These are phyloP conservation scores for Lotmaria passim DNA, from an alignment of 208 protist species.

Conservation along the genomic window DNA sequence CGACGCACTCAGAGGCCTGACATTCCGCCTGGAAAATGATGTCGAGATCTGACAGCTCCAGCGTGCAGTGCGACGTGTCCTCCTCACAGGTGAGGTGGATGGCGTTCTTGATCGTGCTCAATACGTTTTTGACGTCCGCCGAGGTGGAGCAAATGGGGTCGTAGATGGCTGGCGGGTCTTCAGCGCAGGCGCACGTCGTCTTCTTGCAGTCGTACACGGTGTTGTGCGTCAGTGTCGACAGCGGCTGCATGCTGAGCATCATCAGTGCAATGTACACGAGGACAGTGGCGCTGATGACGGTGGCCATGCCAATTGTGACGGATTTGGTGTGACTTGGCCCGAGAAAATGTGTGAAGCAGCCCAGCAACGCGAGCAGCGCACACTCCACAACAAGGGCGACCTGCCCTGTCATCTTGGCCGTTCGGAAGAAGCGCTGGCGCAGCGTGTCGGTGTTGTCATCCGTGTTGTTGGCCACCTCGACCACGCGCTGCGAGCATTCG, in stretches of 20 bases:
- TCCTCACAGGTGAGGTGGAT: slow-evolving; percentile 58
- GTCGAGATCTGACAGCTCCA: slow-evolving; percentile 63
- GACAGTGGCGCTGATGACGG: slow-evolving; percentile 39
- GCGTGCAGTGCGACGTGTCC: slow-evolving; percentile 38
- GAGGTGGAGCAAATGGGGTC: slow-evolving; percentile 72
- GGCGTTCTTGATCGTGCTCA: slow-evolving; percentile 66
- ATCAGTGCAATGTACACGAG: slow-evolving; percentile 68
- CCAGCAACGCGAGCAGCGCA: slow-evolving; percentile 49
- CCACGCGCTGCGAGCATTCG: slow-evolving; percentile 57
- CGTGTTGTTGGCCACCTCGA: slow-evolving; percentile 12
- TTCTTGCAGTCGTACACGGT: slow-evolving; percentile 72
- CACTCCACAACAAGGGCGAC: slow-evolving; percentile 61
- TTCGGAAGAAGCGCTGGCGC: slow-evolving; percentile 39
- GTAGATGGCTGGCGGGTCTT: slow-evolving; percentile 65
- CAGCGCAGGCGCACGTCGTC: slow-evolving; percentile 68
- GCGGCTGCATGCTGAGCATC: slow-evolving; percentile 60
- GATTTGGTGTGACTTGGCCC: slow-evolving; percentile 38
- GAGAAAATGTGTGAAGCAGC: slow-evolving; percentile 43
- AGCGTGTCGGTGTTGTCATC: slow-evolving; percentile 17
- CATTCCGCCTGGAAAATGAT: slow-evolving; percentile 77
- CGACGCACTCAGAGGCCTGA: slow-evolving; percentile 76
- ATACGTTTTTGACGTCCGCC: slow-evolving; percentile 47
- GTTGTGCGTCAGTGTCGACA: slow-evolving; percentile 5
- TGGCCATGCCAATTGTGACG: slow-evolving; percentile 41
- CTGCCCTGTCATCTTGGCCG: slow-evolving; percentile 39